Evolutionary conservation across 345 rosid species (phyloP), one percentile per base, ranked within the genome.

Genomic region (Eucalyptus marginata): DNA sequence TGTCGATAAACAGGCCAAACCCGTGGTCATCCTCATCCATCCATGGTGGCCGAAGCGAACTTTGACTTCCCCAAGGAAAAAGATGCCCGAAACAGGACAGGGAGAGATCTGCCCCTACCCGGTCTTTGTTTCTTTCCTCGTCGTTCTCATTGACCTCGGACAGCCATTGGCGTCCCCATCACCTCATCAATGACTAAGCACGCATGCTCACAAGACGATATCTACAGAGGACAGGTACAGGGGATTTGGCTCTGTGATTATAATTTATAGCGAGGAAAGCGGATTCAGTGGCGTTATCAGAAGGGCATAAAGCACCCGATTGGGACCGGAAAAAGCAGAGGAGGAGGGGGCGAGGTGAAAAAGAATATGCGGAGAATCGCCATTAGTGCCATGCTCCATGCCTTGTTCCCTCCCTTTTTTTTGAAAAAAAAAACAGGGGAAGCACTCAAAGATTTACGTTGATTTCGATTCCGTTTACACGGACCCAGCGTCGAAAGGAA

Each of bases 291-390:
- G 62, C 29, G 62, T 7, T 56, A 56, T 56, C 29, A 62, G 68
- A 1, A 76, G 46, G 36, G 83, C 83, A 36, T 36, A 31, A 33
- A 56, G 80, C 20, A 33, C 13, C 24, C 29, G 62, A 33, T 68
- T 9, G 44, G 79, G 18, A 16, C 36, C 11, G 40, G 40, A 31
- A 64, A 64, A 64, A 64, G 31, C 33, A 62, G 68, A 29, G 68
- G 62, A 56, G 43, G 86, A 7, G 44, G 31, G 29, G 49, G 18
- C 52, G 71, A 52, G 87, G 47, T 58, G 20, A 46, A 49, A 56
- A 46, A 44, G 94, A 68, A 93, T 90, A 91, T 88, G 89, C 92
- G 91, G 92, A 90, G 91, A 90, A 89, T 90, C 90, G 93, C 25
- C 62, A 88, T 88, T 14, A 90, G 25, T 50, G 87, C 86, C 83